These are phyloP conservation scores for Cordyceps cicadae DNA, from an alignment of 2,329 filamentous ascomycete species.

Conservation along the genomic window DNA sequence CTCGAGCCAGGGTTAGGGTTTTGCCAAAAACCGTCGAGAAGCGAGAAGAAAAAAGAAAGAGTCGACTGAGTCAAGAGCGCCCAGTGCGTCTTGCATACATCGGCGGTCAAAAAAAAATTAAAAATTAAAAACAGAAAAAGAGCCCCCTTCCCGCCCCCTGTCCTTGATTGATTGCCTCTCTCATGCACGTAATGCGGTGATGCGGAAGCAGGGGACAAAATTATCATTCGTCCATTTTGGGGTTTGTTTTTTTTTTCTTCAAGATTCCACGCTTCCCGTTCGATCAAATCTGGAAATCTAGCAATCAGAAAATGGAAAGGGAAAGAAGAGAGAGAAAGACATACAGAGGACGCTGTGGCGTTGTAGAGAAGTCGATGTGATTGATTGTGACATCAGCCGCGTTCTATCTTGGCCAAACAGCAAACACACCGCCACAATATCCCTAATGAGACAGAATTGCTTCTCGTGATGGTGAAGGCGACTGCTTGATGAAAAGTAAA, in stretches of 20 bases:
- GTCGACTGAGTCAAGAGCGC: background rate
- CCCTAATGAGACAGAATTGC: background rate
- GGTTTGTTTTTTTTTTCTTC: too few species aligned
- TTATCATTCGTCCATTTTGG: background rate
- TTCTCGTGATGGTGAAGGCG: background rate
- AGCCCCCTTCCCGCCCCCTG: background rate
- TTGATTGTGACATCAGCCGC: conserved; percentile 8
- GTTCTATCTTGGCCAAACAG: background rate
- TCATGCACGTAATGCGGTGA: background rate
- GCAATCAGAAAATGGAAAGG: background rate
- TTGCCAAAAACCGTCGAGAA: background rate
- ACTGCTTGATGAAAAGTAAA: too few species aligned
- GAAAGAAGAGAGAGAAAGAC: too few species aligned
- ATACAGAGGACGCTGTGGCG: background rate
- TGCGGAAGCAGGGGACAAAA: background rate
- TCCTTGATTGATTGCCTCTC: background rate
- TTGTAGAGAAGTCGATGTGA: background rate
- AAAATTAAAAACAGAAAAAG: background rate
- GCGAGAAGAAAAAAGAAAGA: too few species aligned
- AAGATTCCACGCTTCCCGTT: too few species aligned
- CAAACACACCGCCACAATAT: conserved; percentile 2
- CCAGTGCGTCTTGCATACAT: background rate
- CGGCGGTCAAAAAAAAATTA: background rate
- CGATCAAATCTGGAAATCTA: background rate
- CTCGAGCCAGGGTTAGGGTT: background rate